These are phyloP conservation scores for Hymenoscyphus salicellus DNA, from an alignment of 2,329 filamentous ascomycete species.

Conservation along the genomic window DNA sequence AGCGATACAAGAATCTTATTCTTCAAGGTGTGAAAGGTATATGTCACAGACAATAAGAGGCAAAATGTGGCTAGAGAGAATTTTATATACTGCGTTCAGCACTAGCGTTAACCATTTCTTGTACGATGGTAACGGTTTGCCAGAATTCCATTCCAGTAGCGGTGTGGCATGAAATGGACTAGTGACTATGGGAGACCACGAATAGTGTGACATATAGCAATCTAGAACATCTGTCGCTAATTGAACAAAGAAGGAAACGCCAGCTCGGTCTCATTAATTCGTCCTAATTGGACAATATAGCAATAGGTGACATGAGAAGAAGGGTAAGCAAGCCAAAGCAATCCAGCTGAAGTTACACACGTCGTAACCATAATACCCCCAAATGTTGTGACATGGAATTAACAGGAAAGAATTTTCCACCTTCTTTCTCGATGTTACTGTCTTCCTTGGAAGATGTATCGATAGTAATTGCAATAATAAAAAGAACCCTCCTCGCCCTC, in stretches of 20 bases:
- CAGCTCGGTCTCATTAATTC: background rate
- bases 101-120: background rate
- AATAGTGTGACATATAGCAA: background rate
- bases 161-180: background rate
- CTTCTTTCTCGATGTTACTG: background rate
- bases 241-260: background rate
- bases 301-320: background rate
- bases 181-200: background rate
- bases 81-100: background rate
- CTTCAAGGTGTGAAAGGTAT: background rate
- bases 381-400: background rate
- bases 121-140: background rate
- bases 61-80: too few relatives aligned
- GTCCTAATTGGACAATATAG: background rate
- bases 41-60: background rate
- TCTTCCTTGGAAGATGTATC: constrained; percentile 3
- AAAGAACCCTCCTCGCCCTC: background rate
- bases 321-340: background rate
- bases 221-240: background rate
- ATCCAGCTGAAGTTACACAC: background rate
- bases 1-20: too few relatives aligned
- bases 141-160: background rate
- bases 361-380: background rate
- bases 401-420: background rate
- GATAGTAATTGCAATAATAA: background rate